Percentiles rank a stretch among this genome's conserved stretches.
These are phyloP conservation scores for Zymoseptoria tritici DNA, from an alignment of 2,329 filamentous ascomycete species.

Conservation along the genomic window DNA sequence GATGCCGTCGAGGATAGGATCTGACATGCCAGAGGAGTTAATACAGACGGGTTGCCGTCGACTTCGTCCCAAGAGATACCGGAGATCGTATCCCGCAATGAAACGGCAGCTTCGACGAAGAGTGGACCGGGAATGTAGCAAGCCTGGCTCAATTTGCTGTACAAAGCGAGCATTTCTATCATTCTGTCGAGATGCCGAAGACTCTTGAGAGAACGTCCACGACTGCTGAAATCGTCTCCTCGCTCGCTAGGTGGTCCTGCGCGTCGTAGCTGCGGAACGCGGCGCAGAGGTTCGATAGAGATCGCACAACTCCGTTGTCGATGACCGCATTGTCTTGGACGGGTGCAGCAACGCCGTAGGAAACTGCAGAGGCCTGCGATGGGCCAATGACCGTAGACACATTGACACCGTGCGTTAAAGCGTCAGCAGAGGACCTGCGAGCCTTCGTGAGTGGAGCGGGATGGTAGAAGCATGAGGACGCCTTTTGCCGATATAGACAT, in stretches of 20 bases:
- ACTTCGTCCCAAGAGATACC: not conserved
- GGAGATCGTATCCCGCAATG: not conserved
- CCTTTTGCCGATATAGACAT: conserved; percentile 7
- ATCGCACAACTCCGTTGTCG: not conserved
- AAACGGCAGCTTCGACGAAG: not conserved
- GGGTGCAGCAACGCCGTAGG: not conserved
- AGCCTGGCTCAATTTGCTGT: not conserved
- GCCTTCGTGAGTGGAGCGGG: conserved; percentile 8
- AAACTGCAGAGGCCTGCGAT: not conserved
- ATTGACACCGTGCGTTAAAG: not conserved
- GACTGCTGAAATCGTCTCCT: not conserved
- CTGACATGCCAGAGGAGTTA: not conserved
- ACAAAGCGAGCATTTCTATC: not conserved
- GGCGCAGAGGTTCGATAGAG: not conserved
- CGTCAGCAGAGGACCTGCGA: not conserved
- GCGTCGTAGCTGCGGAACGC: not conserved
- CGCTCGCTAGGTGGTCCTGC: not conserved
- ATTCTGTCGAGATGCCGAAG: not conserved
- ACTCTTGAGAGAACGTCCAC: not conserved
- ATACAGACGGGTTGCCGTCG: not conserved
- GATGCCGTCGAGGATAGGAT: not conserved
- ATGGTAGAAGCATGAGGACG: conserved; percentile 13
- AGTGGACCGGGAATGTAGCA: conserved; percentile 2
- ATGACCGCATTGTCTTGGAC: not conserved
- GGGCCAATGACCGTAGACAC: not conserved